These are phyloP conservation scores for Arthrobotrys sphaeroides DNA, from an alignment of 2,329 filamentous ascomycete genomes.

Conservation along the genomic window DNA sequence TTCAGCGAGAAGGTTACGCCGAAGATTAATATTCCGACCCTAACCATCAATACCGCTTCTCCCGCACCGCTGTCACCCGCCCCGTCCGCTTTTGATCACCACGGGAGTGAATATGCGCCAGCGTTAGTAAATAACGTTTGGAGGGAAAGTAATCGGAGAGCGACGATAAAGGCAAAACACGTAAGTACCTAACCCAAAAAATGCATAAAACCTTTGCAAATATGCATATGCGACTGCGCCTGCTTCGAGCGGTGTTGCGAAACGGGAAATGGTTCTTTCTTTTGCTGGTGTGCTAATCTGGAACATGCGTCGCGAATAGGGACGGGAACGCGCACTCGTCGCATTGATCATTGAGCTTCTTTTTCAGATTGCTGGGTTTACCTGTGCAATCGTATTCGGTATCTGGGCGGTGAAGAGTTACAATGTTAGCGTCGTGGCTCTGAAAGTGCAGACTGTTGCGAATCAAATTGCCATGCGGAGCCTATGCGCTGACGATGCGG, in stretches of 20 bases:
- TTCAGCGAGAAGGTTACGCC: constrained; percentile 25
- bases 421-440: constrained; percentile 44
- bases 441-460: constrained; percentile 48
- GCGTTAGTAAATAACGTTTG: constrained; percentile 28
- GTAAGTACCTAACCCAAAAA: constrained; percentile 13
- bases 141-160: constrained; percentile 34
- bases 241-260: constrained; percentile 10
- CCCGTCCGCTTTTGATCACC: constrained; percentile 30
- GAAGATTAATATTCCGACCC: constrained; percentile 2
- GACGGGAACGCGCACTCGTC: constrained; percentile 45
- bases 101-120: constrained; percentile 32
- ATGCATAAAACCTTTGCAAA: background rate
- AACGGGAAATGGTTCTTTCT: background rate
- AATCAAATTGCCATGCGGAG: constrained; percentile 38
- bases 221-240: background rate
- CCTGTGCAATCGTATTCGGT: constrained; percentile 50
- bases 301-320: constrained; percentile 19
- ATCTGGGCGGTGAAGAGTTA: constrained; percentile 52
- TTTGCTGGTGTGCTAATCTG: constrained; percentile 10
- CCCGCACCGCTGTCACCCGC: constrained; percentile 38
- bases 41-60: constrained; percentile 13
- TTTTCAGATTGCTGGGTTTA: constrained; percentile 41
- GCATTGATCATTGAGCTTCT: constrained; percentile 33
- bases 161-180: constrained; percentile 40
- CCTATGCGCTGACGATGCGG: constrained; percentile 34